phyloP scores from a whole-genome alignment of 1,139 yeast genomes.

The Sugiyamaella pinicola region DNA sequence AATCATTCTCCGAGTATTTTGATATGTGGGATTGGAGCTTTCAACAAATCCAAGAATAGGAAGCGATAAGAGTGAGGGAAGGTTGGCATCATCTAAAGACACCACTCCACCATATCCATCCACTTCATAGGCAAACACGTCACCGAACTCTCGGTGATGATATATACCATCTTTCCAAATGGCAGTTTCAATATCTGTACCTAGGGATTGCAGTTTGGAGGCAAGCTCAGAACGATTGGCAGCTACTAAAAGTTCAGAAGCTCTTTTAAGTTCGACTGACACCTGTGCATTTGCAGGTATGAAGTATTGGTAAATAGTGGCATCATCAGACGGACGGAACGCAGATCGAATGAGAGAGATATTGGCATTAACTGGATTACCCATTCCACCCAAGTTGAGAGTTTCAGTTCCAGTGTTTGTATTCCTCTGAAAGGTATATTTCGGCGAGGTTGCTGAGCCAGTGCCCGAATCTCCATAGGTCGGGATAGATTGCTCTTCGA shows the following conservation, averaged over 20 bases:
- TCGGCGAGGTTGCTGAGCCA: conserved; percentile 35
- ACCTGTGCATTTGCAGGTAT: conserved; percentile 86
- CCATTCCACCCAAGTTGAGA: conserved; percentile 71
- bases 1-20: conserved; percentile 78
- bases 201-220: conserved; percentile 43
- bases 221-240: conserved; percentile 35
- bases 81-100: conserved; percentile 88
- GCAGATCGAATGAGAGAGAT: conserved; percentile 83
- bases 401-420: conserved; percentile 84
- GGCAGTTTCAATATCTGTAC: conserved; percentile 54
- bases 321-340: conserved; percentile 89
- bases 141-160: conserved; percentile 68
- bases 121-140: conserved; percentile 83
- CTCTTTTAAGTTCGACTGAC: conserved; percentile 59
- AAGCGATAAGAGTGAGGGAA: conserved; percentile 77
- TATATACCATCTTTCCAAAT: conserved; percentile 65
- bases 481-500: conserved; percentile 63
- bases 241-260: conserved; percentile 34
- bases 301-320: conserved; percentile 76
- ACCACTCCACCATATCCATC: conserved; percentile 80
- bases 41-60: conserved; percentile 76
- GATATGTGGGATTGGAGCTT: conserved; percentile 59
- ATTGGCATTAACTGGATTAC: conserved; percentile 75
- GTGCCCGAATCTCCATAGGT: conserved; percentile 63
- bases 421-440: conserved; percentile 69